Conservation (phyloP, 2,329 filamentous ascomycete species). For the Aspergillus floridensis region DNA sequence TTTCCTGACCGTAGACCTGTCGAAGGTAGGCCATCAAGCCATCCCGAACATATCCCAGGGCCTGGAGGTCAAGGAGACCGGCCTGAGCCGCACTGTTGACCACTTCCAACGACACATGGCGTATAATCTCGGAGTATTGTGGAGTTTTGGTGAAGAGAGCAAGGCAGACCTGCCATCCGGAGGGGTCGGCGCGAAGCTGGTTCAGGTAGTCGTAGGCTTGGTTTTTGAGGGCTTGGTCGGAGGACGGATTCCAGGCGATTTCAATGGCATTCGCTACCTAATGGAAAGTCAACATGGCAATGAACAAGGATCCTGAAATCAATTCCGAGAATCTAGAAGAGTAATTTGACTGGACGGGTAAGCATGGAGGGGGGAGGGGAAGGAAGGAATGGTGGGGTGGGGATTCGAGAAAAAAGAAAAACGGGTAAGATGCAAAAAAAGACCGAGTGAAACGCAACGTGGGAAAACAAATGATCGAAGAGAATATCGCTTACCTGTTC, state of each 20-base stretch:
- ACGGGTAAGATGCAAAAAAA: neutral
- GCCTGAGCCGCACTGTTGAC: conserved; percentile 88
- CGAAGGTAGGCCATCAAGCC: conserved; percentile 78
- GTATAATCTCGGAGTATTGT: conserved; percentile 75
- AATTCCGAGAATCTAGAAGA: neutral
- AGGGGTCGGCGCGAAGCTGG: conserved; percentile 75
- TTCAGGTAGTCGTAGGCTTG: conserved; percentile 66
- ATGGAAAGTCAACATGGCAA: neutral
- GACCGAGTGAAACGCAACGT: conserved; percentile 3
- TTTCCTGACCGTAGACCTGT: conserved; percentile 65
- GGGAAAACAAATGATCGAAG: neutral
- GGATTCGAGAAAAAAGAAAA: conserved; percentile 11
- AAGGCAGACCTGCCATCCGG: conserved; percentile 88
- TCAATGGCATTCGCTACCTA: conserved; percentile 94
- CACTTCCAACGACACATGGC: conserved; percentile 85
- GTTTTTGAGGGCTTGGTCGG: conserved; percentile 69
- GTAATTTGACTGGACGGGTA: conserved; percentile 20
- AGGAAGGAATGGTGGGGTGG: conserved; percentile 13
- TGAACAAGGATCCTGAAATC: neutral
- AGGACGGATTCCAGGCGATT: conserved; percentile 81
- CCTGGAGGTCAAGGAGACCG: conserved; percentile 69
- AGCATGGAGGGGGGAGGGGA: conserved; percentile 10
- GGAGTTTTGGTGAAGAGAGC: conserved; percentile 78
- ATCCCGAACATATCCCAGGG: conserved; percentile 73
- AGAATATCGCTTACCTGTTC: conserved; percentile 38